Evolutionary conservation across 2,329 filamentous ascomycete species (phyloP).

Genomic region (Lojkania enalia): DNA sequence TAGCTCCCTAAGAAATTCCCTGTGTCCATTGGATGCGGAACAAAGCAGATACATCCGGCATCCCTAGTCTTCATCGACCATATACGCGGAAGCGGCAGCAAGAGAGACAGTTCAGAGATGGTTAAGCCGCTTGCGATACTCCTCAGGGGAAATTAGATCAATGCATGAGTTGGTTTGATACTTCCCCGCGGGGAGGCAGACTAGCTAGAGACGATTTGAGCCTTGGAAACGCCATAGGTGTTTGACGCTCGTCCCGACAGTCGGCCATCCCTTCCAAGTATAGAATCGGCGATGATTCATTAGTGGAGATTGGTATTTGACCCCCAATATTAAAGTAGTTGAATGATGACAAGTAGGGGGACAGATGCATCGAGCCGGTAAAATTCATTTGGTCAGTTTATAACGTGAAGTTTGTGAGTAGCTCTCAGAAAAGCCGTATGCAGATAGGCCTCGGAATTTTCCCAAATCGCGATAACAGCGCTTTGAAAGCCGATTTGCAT

Average conservation of each 20-base stretch:
- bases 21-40: slow-evolving; percentile 10
- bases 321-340: background rate
- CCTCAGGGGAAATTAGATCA: slow-evolving; percentile 1
- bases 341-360: too few relatives aligned
- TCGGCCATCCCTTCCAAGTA: background rate
- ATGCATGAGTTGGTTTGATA: slow-evolving; percentile 1
- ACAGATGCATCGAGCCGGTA: too few relatives aligned
- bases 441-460: background rate
- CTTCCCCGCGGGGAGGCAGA: slow-evolving; percentile 5
- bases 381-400: background rate
- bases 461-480: background rate
- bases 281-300: slow-evolving; percentile 1
- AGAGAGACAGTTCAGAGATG: background rate
- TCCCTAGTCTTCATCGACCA: background rate
- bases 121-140: background rate
- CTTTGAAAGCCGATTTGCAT: slow-evolving; percentile 1
- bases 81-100: background rate
- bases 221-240: background rate
- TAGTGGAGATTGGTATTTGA: background rate
- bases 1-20: background rate
- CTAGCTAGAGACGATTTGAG: background rate
- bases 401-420: background rate
- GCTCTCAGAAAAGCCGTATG: background rate
- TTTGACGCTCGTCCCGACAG: background rate
- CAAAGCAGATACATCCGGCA: slow-evolving; percentile 1